Evolutionary conservation across 75 land plant species (phyloP).

Genomic region (Ceratopteris richardii): DNA sequence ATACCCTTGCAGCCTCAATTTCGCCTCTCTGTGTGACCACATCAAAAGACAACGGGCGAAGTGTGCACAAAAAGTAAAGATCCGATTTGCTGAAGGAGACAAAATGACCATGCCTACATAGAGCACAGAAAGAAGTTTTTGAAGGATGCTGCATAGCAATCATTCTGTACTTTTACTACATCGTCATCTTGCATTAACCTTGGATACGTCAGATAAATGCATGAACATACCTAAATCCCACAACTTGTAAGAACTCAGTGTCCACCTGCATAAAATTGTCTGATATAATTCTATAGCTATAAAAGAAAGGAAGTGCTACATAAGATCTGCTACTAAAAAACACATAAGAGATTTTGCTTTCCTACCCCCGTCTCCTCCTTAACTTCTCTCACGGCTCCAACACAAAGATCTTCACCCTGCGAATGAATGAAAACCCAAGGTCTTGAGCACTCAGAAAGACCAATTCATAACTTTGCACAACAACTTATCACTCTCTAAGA

Average conservation of each 20-base stretch:
- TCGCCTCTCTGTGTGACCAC: slow-evolving; percentile 58
- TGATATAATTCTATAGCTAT: neutral
- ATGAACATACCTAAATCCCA: slow-evolving; percentile 89
- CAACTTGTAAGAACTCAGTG: slow-evolving; percentile 69
- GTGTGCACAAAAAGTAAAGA: slow-evolving; percentile 80
- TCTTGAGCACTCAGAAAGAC: too few relatives aligned
- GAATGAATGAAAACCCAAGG: too few relatives aligned
- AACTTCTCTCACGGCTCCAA: slow-evolving; percentile 82
- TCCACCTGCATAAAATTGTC: slow-evolving; percentile 51
- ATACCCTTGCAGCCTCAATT: slow-evolving; percentile 85
- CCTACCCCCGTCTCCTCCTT: slow-evolving; percentile 96
- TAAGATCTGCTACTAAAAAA: neutral
- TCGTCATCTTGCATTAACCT: neutral
- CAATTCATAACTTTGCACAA: too few relatives aligned
- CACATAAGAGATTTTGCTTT: slow-evolving; percentile 6
- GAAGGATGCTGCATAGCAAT: neutral
- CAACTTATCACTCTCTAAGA: too few relatives aligned
- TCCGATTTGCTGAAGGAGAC: slow-evolving; percentile 83
- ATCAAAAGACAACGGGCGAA: slow-evolving; percentile 48
- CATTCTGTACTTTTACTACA: neutral
- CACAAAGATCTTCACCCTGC: slow-evolving; percentile 75
- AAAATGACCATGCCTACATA: slow-evolving; percentile 69
- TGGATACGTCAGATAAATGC: neutral
- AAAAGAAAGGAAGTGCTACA: too few relatives aligned
- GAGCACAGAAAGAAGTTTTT: neutral